Evolutionary conservation across 805 yeast genomes (phyloP), one percentile per base, ranked within the genome.

Genomic region (Lipomyces orientalis): DNA sequence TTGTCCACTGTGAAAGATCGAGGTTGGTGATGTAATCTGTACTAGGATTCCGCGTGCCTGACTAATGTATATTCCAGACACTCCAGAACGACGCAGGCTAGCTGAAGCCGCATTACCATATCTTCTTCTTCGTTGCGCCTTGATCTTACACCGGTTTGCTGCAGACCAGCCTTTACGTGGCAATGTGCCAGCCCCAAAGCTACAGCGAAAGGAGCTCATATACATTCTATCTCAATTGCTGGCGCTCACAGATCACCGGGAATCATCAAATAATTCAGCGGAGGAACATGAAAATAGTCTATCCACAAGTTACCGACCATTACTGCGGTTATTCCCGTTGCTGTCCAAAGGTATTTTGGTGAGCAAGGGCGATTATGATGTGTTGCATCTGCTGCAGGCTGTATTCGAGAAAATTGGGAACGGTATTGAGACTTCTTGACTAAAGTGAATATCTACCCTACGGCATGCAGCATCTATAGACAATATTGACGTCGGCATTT

Each of bases 161-260:
- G 86, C 89, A 16, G 93, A 90, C 70, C 85, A 83, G 61, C 84
- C 82, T 39, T 78, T 93, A 12, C 75, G 88, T 5, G 85, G 87
- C 46, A 80, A 77, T 37, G 84, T 84, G 62, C 98, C 98, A 0
- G 79, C 90, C 16, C 85, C 94, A 0, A 81, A 84, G 52, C 76
- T 90, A 7, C 91, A 91, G 71, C 85, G 85, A 63, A 77, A 79
- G 5, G 98, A 93, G 75, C 74, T 93, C 16, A 46, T 71, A 2
- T 71, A 70, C 39, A 68, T 78, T n/a, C 69, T 79, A 16, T 33
- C 62, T 16, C 51, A 43, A 2, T 62, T 74, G 19, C 55, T 66
- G 22, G 58, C 64, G 12, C 59, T 72, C 22, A 51, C 70, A 6
- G 37, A 31, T 37, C 56, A 39, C 14, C n/a, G 51, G 57, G 39